Percentiles rank a stretch among this genome's conserved stretches.
These are phyloP conservation scores for Mitragyna speciosa DNA, from an alignment of 257 asterid genomes.

Conservation along the genomic window DNA sequence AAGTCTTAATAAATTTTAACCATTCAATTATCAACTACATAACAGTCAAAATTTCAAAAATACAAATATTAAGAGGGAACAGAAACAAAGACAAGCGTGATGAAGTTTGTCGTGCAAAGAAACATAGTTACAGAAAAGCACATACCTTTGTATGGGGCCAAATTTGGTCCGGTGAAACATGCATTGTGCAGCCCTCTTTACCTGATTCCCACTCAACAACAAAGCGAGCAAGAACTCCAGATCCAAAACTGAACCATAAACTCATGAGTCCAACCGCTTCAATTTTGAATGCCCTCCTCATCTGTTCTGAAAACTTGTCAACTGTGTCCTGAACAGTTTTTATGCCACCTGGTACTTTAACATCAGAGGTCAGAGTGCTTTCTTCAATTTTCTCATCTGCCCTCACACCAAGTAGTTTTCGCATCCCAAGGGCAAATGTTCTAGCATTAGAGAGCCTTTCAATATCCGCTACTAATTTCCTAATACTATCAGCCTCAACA, in stretches of 20 bases:
- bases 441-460: constrained; percentile 94
- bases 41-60: background rate
- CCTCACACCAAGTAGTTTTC: constrained; percentile 82
- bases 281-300: constrained; percentile 85
- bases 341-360: constrained; percentile 52
- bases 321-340: constrained; percentile 49
- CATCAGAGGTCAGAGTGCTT: constrained; percentile 45
- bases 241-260: constrained; percentile 96
- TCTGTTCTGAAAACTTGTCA: constrained; percentile 76
- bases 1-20: background rate
- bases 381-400: constrained; percentile 79
- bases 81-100: background rate
- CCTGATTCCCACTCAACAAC: constrained; percentile 99
- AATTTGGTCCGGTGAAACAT: constrained; percentile 97
- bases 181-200: constrained; percentile 98
- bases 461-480: constrained; percentile 81
- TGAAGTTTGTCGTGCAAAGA: background rate
- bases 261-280: constrained; percentile 98
- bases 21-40: background rate
- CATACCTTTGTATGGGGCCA: constrained; percentile 99
- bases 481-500: constrained; percentile 93
- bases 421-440: constrained; percentile 86
- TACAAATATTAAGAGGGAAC: background rate
- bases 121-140: background rate
- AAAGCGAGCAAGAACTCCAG: constrained; percentile 93